Evolutionary conservation across 2,329 filamentous ascomycete species (phyloP).

Genomic region (Fusarium sp.): DNA sequence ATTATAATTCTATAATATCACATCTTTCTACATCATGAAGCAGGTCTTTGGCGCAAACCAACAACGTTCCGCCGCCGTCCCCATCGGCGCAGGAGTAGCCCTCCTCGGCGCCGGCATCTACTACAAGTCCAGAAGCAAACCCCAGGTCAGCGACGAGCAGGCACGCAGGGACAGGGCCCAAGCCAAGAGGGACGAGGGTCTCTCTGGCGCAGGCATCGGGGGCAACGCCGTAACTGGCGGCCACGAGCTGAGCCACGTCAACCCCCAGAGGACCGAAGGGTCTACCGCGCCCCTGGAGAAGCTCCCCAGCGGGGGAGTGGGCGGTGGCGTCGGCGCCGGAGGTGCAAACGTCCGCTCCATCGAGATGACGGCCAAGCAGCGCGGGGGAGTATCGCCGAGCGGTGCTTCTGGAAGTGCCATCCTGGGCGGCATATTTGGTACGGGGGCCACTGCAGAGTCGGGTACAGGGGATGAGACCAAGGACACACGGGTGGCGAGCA

Average conservation of each 20-base stretch:
- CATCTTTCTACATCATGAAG: constrained; percentile 18
- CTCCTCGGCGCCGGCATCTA: constrained; percentile 40
- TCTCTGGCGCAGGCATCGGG: constrained; percentile 47
- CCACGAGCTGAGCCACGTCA: constrained; percentile 40
- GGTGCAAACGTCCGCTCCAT: constrained; percentile 43
- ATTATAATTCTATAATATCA: neutral
- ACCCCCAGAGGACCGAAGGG: constrained; percentile 31
- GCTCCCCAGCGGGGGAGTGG: constrained; percentile 47
- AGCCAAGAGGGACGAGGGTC: constrained; percentile 45
- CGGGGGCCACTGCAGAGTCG: constrained; percentile 29
- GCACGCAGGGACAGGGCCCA: constrained; percentile 36
- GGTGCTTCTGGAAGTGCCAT: constrained; percentile 12
- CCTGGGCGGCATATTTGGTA: constrained; percentile 38
- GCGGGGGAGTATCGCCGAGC: constrained; percentile 10
- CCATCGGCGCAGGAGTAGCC: constrained; percentile 31
- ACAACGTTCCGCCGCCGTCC: constrained; percentile 30
- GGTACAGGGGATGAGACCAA: constrained; percentile 21
- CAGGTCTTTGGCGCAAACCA: constrained; percentile 28
- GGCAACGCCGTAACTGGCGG: constrained; percentile 45
- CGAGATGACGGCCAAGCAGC: constrained; percentile 38
- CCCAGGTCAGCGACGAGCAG: constrained; percentile 19
- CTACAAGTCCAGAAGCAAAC: constrained; percentile 27
- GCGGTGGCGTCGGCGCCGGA: constrained; percentile 46
- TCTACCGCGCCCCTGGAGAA: constrained; percentile 43
- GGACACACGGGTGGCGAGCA: constrained; percentile 30